phyloP scores from a whole-genome alignment of 495 filamentous ascomycete genomes.

The Aspergillus wentii region DNA sequence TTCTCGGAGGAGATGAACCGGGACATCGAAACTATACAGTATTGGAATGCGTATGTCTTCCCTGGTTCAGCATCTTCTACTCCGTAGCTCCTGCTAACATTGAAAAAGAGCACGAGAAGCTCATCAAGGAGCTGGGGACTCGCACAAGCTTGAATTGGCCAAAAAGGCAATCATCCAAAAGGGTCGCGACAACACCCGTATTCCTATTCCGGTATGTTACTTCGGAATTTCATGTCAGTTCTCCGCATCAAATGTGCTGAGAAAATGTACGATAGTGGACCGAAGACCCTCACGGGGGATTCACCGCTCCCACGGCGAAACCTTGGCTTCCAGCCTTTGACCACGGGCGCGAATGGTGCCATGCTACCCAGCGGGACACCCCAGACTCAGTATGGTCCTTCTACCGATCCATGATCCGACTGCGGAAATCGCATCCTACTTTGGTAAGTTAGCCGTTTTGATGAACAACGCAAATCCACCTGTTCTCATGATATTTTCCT shows the following conservation, averaged over 20 bases:
- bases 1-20: constrained; percentile 55
- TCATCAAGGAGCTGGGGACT: constrained; percentile 1
- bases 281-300: constrained; percentile 28
- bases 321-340: constrained; percentile 46
- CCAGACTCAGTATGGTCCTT: constrained; percentile 28
- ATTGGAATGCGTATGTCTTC: constrained; percentile 32
- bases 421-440: constrained; percentile 22
- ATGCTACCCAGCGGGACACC: constrained; percentile 24
- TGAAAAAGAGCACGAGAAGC: constrained; percentile 8
- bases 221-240: neutral
- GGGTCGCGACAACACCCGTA: constrained; percentile 33
- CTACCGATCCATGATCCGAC: constrained; percentile 29
- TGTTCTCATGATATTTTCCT: neutral
- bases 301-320: constrained; percentile 21
- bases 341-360: constrained; percentile 31
- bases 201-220: constrained; percentile 18
- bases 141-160: constrained; percentile 17
- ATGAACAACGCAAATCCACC: neutral
- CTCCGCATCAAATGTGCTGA: neutral
- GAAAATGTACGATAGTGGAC: constrained; percentile 20
- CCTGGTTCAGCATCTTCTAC: neutral
- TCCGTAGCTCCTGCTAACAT: constrained; percentile 15
- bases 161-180: constrained; percentile 22
- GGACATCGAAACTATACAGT: constrained; percentile 55
- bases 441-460: constrained; percentile 4